Conservation (phyloP, 768 basidiomycete species). For the Amanita rimosa region DNA sequence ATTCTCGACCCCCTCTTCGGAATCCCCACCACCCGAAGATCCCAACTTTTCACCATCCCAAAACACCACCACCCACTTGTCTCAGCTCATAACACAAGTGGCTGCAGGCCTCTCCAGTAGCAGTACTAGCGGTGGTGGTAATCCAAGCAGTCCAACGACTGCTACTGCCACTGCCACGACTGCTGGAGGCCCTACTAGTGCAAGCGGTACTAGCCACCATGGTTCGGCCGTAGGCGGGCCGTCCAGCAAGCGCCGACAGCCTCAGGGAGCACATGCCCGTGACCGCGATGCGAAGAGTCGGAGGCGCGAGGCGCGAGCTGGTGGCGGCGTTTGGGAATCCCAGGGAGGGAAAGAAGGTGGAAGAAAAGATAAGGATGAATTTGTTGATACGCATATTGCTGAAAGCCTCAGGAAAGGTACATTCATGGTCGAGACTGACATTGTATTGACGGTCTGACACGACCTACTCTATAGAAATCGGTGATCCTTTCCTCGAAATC, state of each 20-base stretch:
- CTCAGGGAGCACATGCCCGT: constrained; percentile 23
- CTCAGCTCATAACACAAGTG: constrained; percentile 24
- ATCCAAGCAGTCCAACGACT: constrained; percentile 12
- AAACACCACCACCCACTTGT: constrained; percentile 12
- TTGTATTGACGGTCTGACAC: not conserved
- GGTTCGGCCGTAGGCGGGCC: not conserved
- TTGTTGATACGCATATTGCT: constrained; percentile 36
- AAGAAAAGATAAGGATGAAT: constrained; percentile 45
- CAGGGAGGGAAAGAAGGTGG: constrained; percentile 7
- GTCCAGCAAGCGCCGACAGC: constrained; percentile 3
- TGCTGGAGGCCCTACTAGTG: not conserved
- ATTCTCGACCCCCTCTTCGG: constrained; percentile 29
- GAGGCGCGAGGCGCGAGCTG: constrained; percentile 30
- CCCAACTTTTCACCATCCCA: constrained; percentile 12
- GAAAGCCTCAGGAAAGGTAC: constrained; percentile 46
- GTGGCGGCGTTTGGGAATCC: constrained; percentile 5
- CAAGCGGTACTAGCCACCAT: not conserved
- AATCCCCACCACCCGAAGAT: constrained; percentile 33
- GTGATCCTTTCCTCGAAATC: constrained; percentile 40
- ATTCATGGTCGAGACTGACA: constrained; percentile 3
- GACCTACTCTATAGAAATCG: constrained; percentile 31
- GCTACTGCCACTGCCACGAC: not conserved
- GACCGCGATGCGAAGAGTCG: constrained; percentile 38
- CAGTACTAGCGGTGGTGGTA: not conserved
- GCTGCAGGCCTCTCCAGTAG: constrained; percentile 16